These are phyloP conservation scores for Hypsizygus ulmarius DNA, from an alignment of 1,284 basidiomycete genomes.

Conservation along the genomic window DNA sequence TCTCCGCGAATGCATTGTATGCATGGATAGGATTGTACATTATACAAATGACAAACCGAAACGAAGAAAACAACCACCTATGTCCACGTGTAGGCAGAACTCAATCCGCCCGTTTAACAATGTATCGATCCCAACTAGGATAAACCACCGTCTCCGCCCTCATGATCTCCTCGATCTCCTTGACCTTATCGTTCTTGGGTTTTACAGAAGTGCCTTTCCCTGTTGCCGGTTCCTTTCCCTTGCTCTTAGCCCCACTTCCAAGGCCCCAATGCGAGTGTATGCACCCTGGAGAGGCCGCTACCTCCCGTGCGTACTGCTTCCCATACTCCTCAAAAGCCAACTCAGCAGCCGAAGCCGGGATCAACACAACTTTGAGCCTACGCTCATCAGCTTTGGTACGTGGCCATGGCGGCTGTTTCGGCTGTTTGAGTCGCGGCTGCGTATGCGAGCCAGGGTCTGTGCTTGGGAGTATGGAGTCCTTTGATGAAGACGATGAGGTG, in stretches of 20 bases:
- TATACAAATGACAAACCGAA: not conserved
- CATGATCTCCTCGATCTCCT: constrained; percentile 41
- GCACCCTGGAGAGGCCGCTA: not conserved
- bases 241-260: constrained; percentile 5
- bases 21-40: too few species aligned
- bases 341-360: constrained; percentile 30
- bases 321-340: constrained; percentile 12
- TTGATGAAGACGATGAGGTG: not conserved
- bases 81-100: not conserved
- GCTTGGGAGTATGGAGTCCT: not conserved
- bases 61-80: not conserved
- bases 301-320: constrained; percentile 4
- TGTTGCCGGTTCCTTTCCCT: constrained; percentile 19
- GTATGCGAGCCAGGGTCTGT: constrained; percentile 1
- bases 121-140: constrained; percentile 63
- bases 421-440: constrained; percentile 29
- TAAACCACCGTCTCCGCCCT: constrained; percentile 47
- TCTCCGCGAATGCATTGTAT: too few species aligned
- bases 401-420: constrained; percentile 45
- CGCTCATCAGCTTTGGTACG: constrained; percentile 46
- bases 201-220: constrained; percentile 19
- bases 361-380: constrained; percentile 48
- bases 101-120: constrained; percentile 42
- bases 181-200: constrained; percentile 28
- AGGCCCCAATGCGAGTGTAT: constrained; percentile 9